phyloP scores from a whole-genome alignment of 768 basidiomycete genomes.

The Pisolithus sp. region DNA sequence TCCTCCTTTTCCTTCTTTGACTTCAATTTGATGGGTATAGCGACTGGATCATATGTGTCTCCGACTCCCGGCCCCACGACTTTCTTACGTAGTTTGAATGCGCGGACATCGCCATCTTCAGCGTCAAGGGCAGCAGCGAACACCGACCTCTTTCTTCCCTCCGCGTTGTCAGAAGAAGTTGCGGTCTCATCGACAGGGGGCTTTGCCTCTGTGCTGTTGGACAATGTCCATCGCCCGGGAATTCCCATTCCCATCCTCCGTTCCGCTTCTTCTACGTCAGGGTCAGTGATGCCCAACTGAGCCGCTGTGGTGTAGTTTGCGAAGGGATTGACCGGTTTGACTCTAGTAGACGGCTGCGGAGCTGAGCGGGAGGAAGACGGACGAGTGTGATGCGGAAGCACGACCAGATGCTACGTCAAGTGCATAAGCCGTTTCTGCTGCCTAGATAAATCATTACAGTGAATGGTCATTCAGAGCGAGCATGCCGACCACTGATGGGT shows the following conservation, averaged over 20 bases:
- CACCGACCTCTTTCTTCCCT: conserved; percentile 31
- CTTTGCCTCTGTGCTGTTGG: conserved; percentile 3
- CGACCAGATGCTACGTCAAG: conserved; percentile 68
- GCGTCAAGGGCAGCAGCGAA: conserved; percentile 28
- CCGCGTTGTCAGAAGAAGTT: background rate
- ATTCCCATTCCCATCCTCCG: conserved; percentile 58
- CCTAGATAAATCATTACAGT: conserved; percentile 35
- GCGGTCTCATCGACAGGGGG: conserved; percentile 24
- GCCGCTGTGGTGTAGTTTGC: conserved; percentile 86
- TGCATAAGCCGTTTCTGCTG: conserved; percentile 74
- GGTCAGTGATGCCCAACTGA: conserved; percentile 75
- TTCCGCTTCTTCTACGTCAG: conserved; percentile 66
- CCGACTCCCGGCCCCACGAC: conserved; percentile 55
- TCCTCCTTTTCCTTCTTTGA: conserved; percentile 41
- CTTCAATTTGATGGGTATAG: conserved; percentile 60
- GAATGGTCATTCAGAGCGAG: background rate
- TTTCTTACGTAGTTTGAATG: conserved; percentile 67
- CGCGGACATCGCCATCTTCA: conserved; percentile 48
- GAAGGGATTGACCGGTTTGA: conserved; percentile 57
- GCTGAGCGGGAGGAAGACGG: conserved; percentile 18
- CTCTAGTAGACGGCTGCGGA: conserved; percentile 24
- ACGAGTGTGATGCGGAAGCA: conserved; percentile 29
- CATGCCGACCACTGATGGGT: no score
- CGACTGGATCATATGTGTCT: conserved; percentile 76
- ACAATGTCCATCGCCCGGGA: conserved; percentile 66